Base-by-base conservation (phyloP, 176 grass and related monocot species). In the Cenchrus fungigraminus region DNA sequence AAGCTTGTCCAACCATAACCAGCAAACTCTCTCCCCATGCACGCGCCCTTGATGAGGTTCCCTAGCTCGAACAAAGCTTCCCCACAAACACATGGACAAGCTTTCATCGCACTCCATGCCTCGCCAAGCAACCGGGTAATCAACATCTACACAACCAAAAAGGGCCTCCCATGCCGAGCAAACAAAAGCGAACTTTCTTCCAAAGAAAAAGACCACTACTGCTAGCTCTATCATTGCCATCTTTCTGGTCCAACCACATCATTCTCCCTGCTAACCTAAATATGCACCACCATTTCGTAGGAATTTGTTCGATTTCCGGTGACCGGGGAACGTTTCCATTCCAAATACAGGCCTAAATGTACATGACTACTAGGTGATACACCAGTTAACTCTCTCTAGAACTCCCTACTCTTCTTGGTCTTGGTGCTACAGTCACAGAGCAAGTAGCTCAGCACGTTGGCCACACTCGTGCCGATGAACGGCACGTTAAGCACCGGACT, bases 401-500 rank as follows among this genome's bases (percentile, higher is more conserved):
- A 4, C 20, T 25, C 63, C 46, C 85, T 80, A 43, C 43, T 82
- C 82, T 88, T 88, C 15, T 32, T 20, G 72, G 60, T 56, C 63
- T 80, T 88, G 25, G 29, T 82, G 72, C 87, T 85, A 86, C 90
- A 92, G 9, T 80, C 80, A 70, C 91, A 89, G 0, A 92, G 67
- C 54, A 92, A 75, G 76, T 89, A 80, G 56, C 87, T 92, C 37
- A 92, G 40, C 75, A 86, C 37, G 62, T 69, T 92, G 74, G 70
- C 55, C 55, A 86, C 46, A 45, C 79, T 80, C 0, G 74, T 59
- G 44, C 83, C 87, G 16, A 88, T 82, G 57, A 83, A 77, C 6
- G 90, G 60, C 90, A 89, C 84, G 84, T 84, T 92, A 8, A 92
- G 76, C 25, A 92, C 84, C 37, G 91, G 91, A 1, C 80, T 86